A percentile compares a stretch with the other conserved stretches of the same genome.
phyloP scores from a whole-genome alignment of 2,329 filamentous ascomycete genomes.

The Ustulina deusta region DNA sequence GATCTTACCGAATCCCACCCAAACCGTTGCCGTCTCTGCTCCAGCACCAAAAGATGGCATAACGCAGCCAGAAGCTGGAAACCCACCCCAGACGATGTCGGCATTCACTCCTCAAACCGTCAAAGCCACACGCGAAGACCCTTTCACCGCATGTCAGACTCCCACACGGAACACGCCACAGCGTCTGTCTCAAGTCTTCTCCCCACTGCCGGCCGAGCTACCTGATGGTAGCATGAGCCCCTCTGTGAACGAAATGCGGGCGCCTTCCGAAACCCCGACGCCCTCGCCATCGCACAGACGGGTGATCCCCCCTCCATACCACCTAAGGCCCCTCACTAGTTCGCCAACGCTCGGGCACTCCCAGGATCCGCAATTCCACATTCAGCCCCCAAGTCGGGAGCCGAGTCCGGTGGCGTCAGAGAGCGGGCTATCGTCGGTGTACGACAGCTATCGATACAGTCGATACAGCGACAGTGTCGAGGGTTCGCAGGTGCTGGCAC shows the following conservation, averaged over 20 bases:
- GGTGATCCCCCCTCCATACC: constrained; percentile 44
- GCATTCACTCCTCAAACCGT: constrained; percentile 38
- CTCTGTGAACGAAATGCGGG: not conserved
- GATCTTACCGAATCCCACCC: not conserved
- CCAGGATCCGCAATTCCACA: constrained; percentile 22
- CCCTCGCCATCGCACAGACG: constrained; percentile 39
- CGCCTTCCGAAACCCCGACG: constrained; percentile 38
- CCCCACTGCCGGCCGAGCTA: constrained; percentile 43
- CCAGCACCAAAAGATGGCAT: constrained; percentile 1
- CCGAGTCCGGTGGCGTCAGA: constrained; percentile 44
- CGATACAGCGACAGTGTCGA: constrained; percentile 30
- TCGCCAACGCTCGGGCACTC: constrained; percentile 42
- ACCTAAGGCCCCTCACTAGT: constrained; percentile 41
- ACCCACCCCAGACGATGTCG: constrained; percentile 19
- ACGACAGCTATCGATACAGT: constrained; percentile 47
- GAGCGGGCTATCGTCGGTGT: constrained; percentile 49
- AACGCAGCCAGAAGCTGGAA: not conserved
- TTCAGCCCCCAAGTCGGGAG: constrained; percentile 39
- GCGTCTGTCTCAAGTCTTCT: constrained; percentile 48
- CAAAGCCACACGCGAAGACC: constrained; percentile 43
- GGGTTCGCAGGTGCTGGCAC: constrained; percentile 29
- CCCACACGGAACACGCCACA: constrained; percentile 36
- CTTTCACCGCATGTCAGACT: constrained; percentile 41
- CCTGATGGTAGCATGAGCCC: constrained; percentile 14
- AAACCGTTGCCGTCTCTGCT: not conserved